phyloP scores from a whole-genome alignment of 305 asterid species.

The Fraxinus dipetala region DNA sequence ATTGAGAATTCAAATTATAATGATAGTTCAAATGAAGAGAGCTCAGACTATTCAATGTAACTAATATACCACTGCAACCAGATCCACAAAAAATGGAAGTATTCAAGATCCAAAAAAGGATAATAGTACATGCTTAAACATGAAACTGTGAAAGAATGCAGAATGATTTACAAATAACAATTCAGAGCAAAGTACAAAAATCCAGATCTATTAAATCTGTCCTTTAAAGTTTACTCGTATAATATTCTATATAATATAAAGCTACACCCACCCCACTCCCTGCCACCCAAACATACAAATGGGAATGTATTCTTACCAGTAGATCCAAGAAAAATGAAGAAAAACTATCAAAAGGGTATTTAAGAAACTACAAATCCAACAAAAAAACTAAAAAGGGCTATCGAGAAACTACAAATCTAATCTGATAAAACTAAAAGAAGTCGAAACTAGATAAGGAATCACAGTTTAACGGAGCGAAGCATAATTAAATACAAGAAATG shows the following conservation, averaged over 20 bases:
- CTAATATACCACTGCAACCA: neutral
- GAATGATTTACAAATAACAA: conserved; percentile 25
- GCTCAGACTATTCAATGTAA: conserved; percentile 1
- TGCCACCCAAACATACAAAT: neutral
- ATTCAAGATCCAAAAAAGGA: conserved; percentile 28
- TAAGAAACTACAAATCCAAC: conserved; percentile 2
- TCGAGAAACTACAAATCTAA: neutral
- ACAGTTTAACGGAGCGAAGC: neutral
- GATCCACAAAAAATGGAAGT: conserved; percentile 23
- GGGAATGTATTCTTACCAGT: conserved; percentile 13
- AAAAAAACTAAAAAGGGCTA: neutral
- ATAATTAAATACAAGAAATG: neutral
- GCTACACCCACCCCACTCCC: conserved; percentile 8
- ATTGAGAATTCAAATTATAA: neutral
- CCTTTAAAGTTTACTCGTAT: conserved; percentile 18
- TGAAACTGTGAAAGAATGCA: conserved; percentile 26
- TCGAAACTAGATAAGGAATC: neutral
- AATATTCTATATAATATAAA: neutral
- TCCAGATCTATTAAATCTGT: neutral
- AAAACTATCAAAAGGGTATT: conserved; percentile 4
- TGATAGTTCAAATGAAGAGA: neutral
- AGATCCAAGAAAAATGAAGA: conserved; percentile 29
- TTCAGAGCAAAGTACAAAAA: too few relatives aligned
- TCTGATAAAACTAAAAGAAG: neutral
- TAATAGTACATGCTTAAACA: conserved; percentile 16